phyloP scores from a whole-genome alignment of 2,329 filamentous ascomycete species.

The Fusarium sp. region DNA sequence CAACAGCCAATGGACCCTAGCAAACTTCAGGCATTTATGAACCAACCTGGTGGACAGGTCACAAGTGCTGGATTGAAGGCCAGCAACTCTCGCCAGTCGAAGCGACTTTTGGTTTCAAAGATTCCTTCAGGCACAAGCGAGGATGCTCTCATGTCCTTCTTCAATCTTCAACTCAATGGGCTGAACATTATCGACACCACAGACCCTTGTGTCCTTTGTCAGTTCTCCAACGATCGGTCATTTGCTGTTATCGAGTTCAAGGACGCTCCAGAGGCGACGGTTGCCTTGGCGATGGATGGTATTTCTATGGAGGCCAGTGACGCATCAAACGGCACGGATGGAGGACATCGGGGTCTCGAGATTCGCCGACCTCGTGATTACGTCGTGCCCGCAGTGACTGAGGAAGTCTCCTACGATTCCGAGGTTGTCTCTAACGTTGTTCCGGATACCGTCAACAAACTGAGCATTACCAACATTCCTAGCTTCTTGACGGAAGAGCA shows the following conservation, averaged over 20 bases:
- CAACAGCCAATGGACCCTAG: slow-evolving; percentile 96
- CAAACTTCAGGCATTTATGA: slow-evolving; percentile 95
- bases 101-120: slow-evolving; percentile 90
- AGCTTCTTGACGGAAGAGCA: slow-evolving; percentile 90
- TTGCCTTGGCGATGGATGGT: slow-evolving; percentile 90
- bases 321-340: slow-evolving; percentile 65
- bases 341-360: slow-evolving; percentile 72
- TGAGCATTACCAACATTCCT: slow-evolving; percentile 91
- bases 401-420: slow-evolving; percentile 79
- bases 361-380: slow-evolving; percentile 96
- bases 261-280: slow-evolving; percentile 86
- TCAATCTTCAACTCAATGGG: slow-evolving; percentile 97
- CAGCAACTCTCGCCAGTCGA: slow-evolving; percentile 92
- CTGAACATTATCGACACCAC: slow-evolving; percentile 87
- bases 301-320: slow-evolving; percentile 86
- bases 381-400: slow-evolving; percentile 85
- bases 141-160: slow-evolving; percentile 83
- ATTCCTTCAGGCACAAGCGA: slow-evolving; percentile 80
- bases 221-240: slow-evolving; percentile 81
- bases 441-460: slow-evolving; percentile 93
- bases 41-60: slow-evolving; percentile 80
- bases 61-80: slow-evolving; percentile 88
- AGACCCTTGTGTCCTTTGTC: slow-evolving; percentile 87
- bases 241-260: slow-evolving; percentile 96
- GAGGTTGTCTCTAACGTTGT: slow-evolving; percentile 85